Evolutionary conservation across 768 basidiomycete species (phyloP), one percentile per base, ranked within the genome.

Genomic region (Amanita pallidorosea): DNA sequence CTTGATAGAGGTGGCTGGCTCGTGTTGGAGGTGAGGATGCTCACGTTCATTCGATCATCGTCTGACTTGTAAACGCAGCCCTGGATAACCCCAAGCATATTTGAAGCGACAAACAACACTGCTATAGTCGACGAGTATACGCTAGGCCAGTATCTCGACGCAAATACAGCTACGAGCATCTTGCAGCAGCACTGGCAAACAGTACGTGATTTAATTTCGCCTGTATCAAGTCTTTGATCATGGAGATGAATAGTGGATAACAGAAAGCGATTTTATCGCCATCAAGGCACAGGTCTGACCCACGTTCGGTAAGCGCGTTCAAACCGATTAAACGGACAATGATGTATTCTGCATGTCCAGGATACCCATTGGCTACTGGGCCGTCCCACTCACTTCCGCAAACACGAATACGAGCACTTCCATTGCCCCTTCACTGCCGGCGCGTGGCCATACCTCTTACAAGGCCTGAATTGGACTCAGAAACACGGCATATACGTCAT

Each of bases 61-160:
- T 23, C 31, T 15, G 31, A 50, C 44, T 36, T 36, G 49, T 13
- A 49, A 17, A 35, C 25, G 11, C 52, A 85, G 80, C 83, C 84
- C 29, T 87, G 85, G 85, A 87, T 88, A 50, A 86, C 83, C 2
- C 85, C 85, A 1, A 83, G 81, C 57, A 68, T 87, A 9, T 88
- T 87, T 54, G 70, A 80, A 54, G 74, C 69, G 58, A 84, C 79
- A 33, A 71, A 72, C 35, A 79, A 83, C 54, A 63, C 67, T 31
- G 65, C 65, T 34, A 72, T 84, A 29, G 65, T 83, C 5, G 81
- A 84, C 55, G 80, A 82, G 59, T 82, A 68, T 55, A 85, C 81
- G 1, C 70, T 83, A 15, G 80, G 82, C 1, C 68, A 74, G 52
- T 56, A 77, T 57, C 68, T 76, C 48, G 72, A 79, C 56, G 49